Evolutionary conservation across 257 asterid genomes (phyloP), one percentile per base, ranked within the genome.

Genomic region (Rehmannia glutinosa): DNA sequence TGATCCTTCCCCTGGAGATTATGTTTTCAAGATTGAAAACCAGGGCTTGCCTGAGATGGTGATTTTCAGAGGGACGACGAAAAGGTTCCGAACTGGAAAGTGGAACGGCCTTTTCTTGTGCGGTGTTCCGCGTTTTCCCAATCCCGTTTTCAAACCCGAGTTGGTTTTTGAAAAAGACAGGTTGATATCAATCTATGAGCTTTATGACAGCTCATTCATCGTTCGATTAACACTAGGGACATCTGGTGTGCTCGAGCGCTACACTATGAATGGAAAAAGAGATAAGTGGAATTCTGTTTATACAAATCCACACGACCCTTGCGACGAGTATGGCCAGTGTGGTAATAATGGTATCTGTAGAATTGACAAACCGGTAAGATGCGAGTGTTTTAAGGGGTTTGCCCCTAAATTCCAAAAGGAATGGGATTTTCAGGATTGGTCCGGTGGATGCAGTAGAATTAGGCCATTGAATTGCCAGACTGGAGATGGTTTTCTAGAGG

Each of bases 1-100:
- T 17, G 81, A 81, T 56, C 86, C 83, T 17, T 77, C 84, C 0
- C 69, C 66, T 0, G 84, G 84, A 21, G 80, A 73, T 2, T 76
- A n/a, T 11, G 39, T 63, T 12, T 59, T 3, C 53, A 55, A 6
- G 45, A 59, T 80, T 1, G 77, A 70, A 46, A 68, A 54, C 46
- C 20, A 11, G 19, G 82, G 73, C 16, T 27, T 75, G 53, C 72
- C 80, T 20, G 68, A 78, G 6, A 0, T 62, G 53, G 69, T 73
- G 17, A 12, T 54, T 27, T 46, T 12, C 16, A 54, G 39, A 36
- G 69, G 73, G 62, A 33, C 21, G 3, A 24, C 0, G 39, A 72
- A 73, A 30, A 24, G 27, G 20, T 72, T 10, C 35, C 66, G 79
- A 0, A n/a, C 19, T 3, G 86, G 83, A n/a, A 55, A 20, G 0